These are phyloP conservation scores for Brassica balearica DNA, from an alignment of 441 rosid species.

Conservation along the genomic window DNA sequence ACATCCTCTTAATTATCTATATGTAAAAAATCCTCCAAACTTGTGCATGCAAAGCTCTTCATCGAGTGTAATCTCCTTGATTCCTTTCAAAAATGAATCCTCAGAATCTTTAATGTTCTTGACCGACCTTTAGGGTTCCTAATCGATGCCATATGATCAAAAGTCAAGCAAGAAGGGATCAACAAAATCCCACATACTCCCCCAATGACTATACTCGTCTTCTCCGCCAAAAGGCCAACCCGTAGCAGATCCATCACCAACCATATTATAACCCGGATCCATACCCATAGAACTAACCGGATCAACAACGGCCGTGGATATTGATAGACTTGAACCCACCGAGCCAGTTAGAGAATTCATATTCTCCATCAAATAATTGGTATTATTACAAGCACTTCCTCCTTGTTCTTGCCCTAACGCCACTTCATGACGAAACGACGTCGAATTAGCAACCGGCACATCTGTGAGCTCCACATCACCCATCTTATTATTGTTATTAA, in stretches of 20 bases:
- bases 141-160: conserved; percentile 40
- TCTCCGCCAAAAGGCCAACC: conserved; percentile 67
- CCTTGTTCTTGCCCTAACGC: conserved; percentile 42
- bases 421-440: conserved; percentile 24
- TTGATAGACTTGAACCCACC: conserved; percentile 54
- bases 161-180: conserved; percentile 71
- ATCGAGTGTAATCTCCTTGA: conserved; percentile 14
- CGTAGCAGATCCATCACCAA: conserved; percentile 58
- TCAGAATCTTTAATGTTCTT: background rate
- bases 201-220: conserved; percentile 65
- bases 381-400: conserved; percentile 37
- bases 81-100: conserved; percentile 29
- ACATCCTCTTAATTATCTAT: conserved; percentile 30
- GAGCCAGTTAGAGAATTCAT: conserved; percentile 54
- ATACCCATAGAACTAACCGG: conserved; percentile 48
- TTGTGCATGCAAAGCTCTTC: conserved; percentile 42
- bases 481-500: conserved; percentile 15
- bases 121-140: conserved; percentile 5
- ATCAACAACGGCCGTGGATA: conserved; percentile 34
- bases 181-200: conserved; percentile 71
- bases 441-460: conserved; percentile 19
- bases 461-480: conserved; percentile 28
- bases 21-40: conserved; percentile 30
- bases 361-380: conserved; percentile 45
- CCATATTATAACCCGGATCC: conserved; percentile 52